phyloP scores from a whole-genome alignment of 2,329 filamentous ascomycete genomes.

The Apiospora malaysiana region DNA sequence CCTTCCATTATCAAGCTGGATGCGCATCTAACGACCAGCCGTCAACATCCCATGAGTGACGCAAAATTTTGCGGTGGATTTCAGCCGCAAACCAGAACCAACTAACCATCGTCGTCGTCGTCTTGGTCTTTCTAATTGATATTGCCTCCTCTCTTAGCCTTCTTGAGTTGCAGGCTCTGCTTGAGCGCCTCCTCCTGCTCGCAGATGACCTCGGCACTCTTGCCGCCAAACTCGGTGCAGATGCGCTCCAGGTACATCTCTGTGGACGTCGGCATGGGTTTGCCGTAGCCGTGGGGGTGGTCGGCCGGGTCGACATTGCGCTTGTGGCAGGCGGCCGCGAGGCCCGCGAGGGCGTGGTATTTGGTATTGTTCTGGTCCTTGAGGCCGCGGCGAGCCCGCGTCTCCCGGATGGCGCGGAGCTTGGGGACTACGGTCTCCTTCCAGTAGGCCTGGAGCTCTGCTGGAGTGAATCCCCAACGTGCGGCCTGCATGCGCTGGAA shows the following conservation, averaged over 20 bases:
- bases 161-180: not conserved
- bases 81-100: not conserved
- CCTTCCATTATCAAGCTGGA: not conserved
- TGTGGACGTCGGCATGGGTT: not conserved
- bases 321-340: not conserved
- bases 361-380: not conserved
- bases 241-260: not conserved
- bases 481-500: not conserved
- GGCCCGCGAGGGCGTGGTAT: constrained; percentile 8
- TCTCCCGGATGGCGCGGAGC: not conserved
- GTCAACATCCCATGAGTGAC: not conserved
- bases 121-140: not conserved
- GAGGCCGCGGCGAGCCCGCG: not conserved
- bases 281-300: not conserved
- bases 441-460: not conserved
- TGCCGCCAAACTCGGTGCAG: not conserved
- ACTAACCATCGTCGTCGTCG: not conserved
- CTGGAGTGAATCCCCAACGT: not conserved
- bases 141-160: not conserved
- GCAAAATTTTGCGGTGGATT: not conserved
- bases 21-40: no score
- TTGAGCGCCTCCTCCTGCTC: constrained; percentile 3
- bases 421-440: not conserved
- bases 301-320: constrained; percentile 13
- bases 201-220: not conserved